Conservation (phyloP, 352 stramenopile genomes). For the Salisapilia sapeloensis region DNA sequence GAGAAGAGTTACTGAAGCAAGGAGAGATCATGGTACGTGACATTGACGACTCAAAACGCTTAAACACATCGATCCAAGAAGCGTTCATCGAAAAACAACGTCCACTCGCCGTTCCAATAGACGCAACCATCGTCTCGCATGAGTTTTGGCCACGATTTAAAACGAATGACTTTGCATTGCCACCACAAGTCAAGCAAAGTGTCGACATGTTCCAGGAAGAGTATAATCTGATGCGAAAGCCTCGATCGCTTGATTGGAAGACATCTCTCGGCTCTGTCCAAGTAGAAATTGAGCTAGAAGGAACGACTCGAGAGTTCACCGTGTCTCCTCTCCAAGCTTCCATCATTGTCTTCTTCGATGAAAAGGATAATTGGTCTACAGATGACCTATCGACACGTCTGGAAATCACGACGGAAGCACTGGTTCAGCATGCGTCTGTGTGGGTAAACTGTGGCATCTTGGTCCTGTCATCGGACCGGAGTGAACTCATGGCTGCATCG, state of each 20-base stretch:
- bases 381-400: constrained; percentile 39
- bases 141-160: constrained; percentile 97
- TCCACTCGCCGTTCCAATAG: constrained; percentile 13
- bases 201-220: constrained; percentile 81
- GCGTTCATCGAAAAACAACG: constrained; percentile 5
- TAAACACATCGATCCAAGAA: constrained; percentile 81
- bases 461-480: constrained; percentile 17
- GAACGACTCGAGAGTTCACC: constrained; percentile 59
- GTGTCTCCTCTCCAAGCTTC: constrained; percentile 89
- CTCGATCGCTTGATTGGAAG: constrained; percentile 87
- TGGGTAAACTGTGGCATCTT: constrained; percentile 65
- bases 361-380: constrained; percentile 63
- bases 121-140: constrained; percentile 92
- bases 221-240: constrained; percentile 90
- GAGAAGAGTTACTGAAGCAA: constrained; percentile 86
- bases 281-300: constrained; percentile 85
- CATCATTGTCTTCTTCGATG: constrained; percentile 91
- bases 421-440: constrained; percentile 38
- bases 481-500: constrained; percentile 17
- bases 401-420: constrained; percentile 34
- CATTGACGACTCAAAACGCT: constrained; percentile 92
- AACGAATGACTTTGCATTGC: constrained; percentile 82
- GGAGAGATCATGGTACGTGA: constrained; percentile 98
- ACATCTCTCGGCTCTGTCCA: constrained; percentile 85
- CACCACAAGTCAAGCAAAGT: constrained; percentile 59